Evolutionary conservation across 345 rosid genomes (phyloP).

Genomic region (Linum usitatissimum): DNA sequence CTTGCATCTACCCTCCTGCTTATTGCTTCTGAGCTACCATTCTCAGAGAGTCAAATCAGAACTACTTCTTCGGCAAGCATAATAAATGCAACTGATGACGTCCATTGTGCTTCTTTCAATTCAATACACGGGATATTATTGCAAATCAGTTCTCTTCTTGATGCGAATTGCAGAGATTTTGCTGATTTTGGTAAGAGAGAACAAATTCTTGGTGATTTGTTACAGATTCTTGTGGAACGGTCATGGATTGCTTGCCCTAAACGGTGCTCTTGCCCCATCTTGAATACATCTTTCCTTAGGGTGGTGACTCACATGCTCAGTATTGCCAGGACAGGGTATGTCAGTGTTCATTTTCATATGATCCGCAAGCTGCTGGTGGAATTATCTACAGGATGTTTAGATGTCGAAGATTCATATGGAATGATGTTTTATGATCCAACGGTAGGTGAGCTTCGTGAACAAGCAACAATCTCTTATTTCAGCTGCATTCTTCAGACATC

Average conservation of each 20-base stretch:
- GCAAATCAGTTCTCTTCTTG: slow-evolving; percentile 70
- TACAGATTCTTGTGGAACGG: slow-evolving; percentile 38
- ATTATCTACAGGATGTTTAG: slow-evolving; percentile 55
- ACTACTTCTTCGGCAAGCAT: slow-evolving; percentile 14
- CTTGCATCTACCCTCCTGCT: slow-evolving; percentile 43
- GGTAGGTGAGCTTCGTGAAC: slow-evolving; percentile 67
- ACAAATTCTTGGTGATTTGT: slow-evolving; percentile 56
- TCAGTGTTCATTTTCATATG: slow-evolving; percentile 26
- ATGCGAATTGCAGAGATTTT: slow-evolving; percentile 71
- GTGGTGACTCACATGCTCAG: slow-evolving; percentile 73
- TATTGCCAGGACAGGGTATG: slow-evolving; percentile 39
- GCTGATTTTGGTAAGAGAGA: slow-evolving; percentile 65
- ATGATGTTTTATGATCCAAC: slow-evolving; percentile 70
- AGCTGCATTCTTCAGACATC: slow-evolving; percentile 59
- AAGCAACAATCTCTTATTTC: slow-evolving; percentile 69
- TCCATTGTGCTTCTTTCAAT: slow-evolving; percentile 37
- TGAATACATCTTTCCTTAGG: slow-evolving; percentile 61
- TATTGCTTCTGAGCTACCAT: slow-evolving; percentile 64
- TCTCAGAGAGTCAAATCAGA: slow-evolving; percentile 8
- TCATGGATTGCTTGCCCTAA: slow-evolving; percentile 71
- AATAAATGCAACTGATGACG: slow-evolving; percentile 16
- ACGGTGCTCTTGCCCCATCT: slow-evolving; percentile 70
- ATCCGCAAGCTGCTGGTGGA: slow-evolving; percentile 51
- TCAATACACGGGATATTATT: slow-evolving; percentile 72
- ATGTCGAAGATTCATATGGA: slow-evolving; percentile 41